Evolutionary conservation across 352 stramenopile genomes (phyloP), one percentile per base, ranked within the genome.

Genomic region (Pythium brassicae): DNA sequence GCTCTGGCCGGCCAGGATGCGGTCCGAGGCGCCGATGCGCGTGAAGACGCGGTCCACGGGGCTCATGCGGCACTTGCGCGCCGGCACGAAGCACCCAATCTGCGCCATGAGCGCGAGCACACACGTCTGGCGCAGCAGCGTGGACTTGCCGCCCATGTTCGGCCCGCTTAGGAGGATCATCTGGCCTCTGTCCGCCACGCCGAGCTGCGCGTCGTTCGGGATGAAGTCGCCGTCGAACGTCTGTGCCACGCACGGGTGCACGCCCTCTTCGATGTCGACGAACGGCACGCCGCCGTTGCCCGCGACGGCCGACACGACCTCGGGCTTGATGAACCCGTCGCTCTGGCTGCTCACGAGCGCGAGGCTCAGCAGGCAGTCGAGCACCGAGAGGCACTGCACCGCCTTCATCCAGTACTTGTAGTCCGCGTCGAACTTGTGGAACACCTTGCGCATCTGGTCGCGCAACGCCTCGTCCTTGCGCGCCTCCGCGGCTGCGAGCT

Each of bases 21-120:
- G 83, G 68, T 99, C 98, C 9, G 87, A 98, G 2, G 97, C 97
- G 37, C 98, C 97, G 42, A 99, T 94, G n/a, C 98, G 89, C 20
- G 98, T 99, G 68, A 99, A 99, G 52, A 99, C 99, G 17, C 97
- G 92, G 71, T 99, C 97, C 2, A 99, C 86, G 0, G 97, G 97
- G 43, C 89, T 99, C 42, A 99, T 68, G n/a, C 72, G 73, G 55
- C 86, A 98, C 48, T 79, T 83, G n/a, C 89, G 70, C 17, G 97
- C 97, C 2, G 97, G 97, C 20, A 99, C 97, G 62, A 97, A 99
- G 68, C 95, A 99, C 15, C 98, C 98, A n/a, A 99, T 92, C 74
- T 99, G 97, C 12, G 97, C 97, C 65, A 99, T 91, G 47, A 99
- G 95, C 6, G 92, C 85, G 39, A 99, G 85, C 23, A 99, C 81